These are phyloP conservation scores for Lactarius evosmus DNA, from an alignment of 768 basidiomycete species.

Conservation along the genomic window DNA sequence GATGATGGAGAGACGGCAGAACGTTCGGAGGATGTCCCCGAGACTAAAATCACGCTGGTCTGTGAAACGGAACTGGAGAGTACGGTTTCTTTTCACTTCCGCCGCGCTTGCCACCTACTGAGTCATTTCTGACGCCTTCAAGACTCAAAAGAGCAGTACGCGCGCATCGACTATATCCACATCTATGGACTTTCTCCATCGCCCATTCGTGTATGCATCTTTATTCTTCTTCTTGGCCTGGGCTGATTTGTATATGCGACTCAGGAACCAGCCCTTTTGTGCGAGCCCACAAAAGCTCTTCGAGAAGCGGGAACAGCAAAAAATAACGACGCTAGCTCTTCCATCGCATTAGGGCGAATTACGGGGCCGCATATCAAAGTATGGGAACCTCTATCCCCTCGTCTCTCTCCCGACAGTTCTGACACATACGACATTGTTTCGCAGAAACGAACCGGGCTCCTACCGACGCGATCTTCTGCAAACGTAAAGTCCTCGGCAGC, in stretches of 20 bases:
- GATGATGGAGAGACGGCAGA: slow-evolving; percentile 39
- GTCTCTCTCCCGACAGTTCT: not conserved
- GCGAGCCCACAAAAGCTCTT: slow-evolving; percentile 23
- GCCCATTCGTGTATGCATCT: slow-evolving; percentile 49
- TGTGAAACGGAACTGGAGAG: slow-evolving; percentile 64
- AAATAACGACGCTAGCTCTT: not conserved
- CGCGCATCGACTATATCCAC: slow-evolving; percentile 52
- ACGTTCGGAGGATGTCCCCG: slow-evolving; percentile 43
- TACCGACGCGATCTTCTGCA: not conserved
- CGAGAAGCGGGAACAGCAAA: slow-evolving; percentile 18
- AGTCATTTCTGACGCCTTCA: slow-evolving; percentile 3
- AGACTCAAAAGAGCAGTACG: slow-evolving; percentile 57
- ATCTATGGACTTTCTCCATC: slow-evolving; percentile 73
- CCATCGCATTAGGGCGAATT: slow-evolving; percentile 20
- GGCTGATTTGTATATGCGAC: not conserved
- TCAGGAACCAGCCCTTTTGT: slow-evolving; percentile 46
- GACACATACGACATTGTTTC: not conserved
- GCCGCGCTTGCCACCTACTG: not conserved
- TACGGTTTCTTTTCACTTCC: slow-evolving; percentile 35
- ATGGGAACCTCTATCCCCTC: not conserved
- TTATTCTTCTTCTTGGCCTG: not conserved
- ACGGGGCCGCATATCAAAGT: slow-evolving; percentile 24
- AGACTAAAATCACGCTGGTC: slow-evolving; percentile 54
- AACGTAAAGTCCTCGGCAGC: slow-evolving; percentile 10
- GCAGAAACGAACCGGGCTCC: slow-evolving; percentile 10